Percentiles rank a stretch among this genome's conserved stretches.
Conservation (phyloP, 331 rosid species). For the Malus hybrid region DNA sequence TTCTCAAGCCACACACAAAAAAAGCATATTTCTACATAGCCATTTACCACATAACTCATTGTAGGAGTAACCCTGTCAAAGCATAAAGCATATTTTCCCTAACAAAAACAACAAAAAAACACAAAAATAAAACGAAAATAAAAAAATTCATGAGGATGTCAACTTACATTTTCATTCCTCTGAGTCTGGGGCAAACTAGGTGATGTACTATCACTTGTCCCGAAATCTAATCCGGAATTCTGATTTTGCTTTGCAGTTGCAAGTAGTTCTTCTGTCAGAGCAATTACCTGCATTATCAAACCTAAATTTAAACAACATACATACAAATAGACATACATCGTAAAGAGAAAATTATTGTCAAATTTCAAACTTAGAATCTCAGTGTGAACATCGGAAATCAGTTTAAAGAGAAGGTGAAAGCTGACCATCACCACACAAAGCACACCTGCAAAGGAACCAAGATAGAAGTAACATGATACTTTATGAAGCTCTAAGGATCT, state of each 20-base stretch:
- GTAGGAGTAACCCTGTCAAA: neutral
- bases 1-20: neutral
- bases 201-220: constrained; percentile 32
- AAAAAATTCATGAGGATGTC: neutral
- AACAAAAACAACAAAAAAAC: neutral
- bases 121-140: neutral
- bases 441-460: constrained; percentile 94
- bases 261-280: constrained; percentile 85
- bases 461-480: constrained; percentile 73
- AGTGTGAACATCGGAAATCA: constrained; percentile 67
- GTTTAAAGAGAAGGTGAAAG: constrained; percentile 47
- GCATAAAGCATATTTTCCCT: neutral
- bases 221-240: constrained; percentile 32
- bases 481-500: constrained; percentile 40
- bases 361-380: constrained; percentile 68
- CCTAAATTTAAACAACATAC: constrained; percentile 20
- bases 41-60: neutral
- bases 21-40: neutral
- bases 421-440: constrained; percentile 65
- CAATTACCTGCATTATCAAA: constrained; percentile 66
- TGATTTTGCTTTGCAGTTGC: constrained; percentile 77
- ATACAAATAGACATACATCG: constrained; percentile 12
- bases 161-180: constrained; percentile 41
- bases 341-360: constrained; percentile 37
- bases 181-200: constrained; percentile 30